Evolutionary conservation across 148 eudicot species (phyloP), one percentile per base, ranked within the genome.

Genomic region (Rhododendron griersonianum): DNA sequence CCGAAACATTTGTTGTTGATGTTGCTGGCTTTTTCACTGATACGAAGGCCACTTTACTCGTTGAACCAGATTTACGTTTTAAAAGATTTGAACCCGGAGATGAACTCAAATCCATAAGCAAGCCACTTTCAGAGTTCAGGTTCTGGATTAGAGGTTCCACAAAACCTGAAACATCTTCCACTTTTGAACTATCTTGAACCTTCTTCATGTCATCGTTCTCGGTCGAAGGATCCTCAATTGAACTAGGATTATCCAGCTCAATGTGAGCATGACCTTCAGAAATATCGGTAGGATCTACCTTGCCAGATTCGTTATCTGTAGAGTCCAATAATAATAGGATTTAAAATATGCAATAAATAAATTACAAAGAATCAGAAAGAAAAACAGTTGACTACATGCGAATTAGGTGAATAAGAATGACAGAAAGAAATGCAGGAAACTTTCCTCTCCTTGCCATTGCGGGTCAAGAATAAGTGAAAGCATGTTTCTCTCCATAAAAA

Each of bases 41-140:
- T 82, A 94, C 87, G 77, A 95, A 95, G 15, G 98, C 98, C 83
- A 94, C 95, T 81, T 90, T 90, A 11, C 80, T 89, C 78, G 59
- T 92, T 7, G 88, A 84, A 21, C 19, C 84, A 30, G 86, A 80
- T 53, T 81, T 84, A 16, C 83, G 47, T 85, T 86, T 87, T 35
- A 50, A 71, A 59, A 61, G 80, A 84, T 55, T 82, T 48, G 90
- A 69, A 80, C n/a, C 67, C 23, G 83, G 59, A 67, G 89, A 73
- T 5, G 89, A 80, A 59, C 85, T 81, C 82, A 35, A n/a, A 53
- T 19, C 82, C 15, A 91, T 28, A 47, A 21, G 59, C 45, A 50
- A 86, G 86, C 87, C 81, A 61, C 37, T 88, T 55, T 67, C 87
- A 25, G 11, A 33, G 28, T 15, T 71, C 51, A n/a, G 83, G 84